Conservation (phyloP, 202 grass and related monocot species). For the Cymbopogon flexuosus region DNA sequence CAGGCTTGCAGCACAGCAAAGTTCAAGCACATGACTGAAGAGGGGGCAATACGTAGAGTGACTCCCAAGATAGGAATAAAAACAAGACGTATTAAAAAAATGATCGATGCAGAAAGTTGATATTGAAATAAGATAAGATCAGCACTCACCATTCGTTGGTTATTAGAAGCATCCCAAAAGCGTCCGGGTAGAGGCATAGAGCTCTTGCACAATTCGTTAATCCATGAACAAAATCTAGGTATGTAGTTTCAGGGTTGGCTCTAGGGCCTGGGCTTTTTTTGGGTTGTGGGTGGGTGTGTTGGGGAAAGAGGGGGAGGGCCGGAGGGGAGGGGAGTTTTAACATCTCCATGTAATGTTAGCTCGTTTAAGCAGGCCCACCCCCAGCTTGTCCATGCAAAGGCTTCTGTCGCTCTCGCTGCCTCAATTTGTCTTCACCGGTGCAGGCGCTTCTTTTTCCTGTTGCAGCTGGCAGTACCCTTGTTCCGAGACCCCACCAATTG, state of each 20-base stretch:
- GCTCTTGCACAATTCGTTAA: not conserved
- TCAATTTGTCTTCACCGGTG: not conserved
- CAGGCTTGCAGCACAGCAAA: not conserved
- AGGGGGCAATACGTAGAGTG: not conserved
- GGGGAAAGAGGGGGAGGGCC: no score
- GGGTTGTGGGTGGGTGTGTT: no score
- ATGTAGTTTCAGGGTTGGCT: not conserved
- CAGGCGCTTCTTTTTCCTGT: not conserved
- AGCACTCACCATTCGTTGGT: not conserved
- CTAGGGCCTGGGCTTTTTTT: not conserved
- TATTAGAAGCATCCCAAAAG: not conserved
- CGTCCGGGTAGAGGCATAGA: not conserved
- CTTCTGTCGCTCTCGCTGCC: not conserved
- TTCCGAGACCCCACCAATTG: not conserved
- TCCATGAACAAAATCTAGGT: not conserved
- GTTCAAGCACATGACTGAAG: not conserved
- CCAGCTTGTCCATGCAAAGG: not conserved
- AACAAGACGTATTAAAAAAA: not conserved
- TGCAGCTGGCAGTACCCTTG: not conserved
- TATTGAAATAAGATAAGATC: not conserved
- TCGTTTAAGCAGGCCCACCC: not conserved
- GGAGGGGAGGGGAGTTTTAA: not conserved
- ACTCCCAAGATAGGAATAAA: not conserved
- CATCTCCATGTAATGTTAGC: not conserved
- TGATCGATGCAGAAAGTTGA: not conserved